A percentile compares a stretch with the other conserved stretches of the same genome.
Conservation (phyloP, 192 early-diverging fungal species). For the Rhizophagus clarus region DNA sequence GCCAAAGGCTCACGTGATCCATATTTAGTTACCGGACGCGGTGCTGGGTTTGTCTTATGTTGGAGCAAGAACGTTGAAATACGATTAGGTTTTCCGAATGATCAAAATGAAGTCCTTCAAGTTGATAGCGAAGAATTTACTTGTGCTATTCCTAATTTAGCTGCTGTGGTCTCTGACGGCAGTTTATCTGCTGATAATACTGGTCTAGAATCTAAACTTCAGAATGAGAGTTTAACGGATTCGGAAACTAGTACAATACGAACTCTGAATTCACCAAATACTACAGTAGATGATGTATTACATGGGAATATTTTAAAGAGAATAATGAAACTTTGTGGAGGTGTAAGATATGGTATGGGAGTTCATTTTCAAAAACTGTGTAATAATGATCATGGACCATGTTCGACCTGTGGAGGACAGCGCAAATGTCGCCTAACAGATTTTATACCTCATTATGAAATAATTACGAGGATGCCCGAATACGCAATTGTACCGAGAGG, state of each 20-base stretch:
- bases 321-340: conserved; percentile 42
- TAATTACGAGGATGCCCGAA: conserved; percentile 39
- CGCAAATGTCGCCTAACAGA: conserved; percentile 37
- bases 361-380: conserved; percentile 45
- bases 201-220: conserved; percentile 19
- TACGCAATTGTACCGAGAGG: conserved; percentile 32
- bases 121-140: conserved; percentile 43
- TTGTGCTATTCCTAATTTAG: conserved; percentile 48
- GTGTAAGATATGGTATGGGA: conserved; percentile 48
- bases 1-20: conserved; percentile 48
- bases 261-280: conserved; percentile 6
- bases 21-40: conserved; percentile 40
- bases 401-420: conserved; percentile 32
- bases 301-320: conserved; percentile 27
- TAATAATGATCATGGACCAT: neutral
- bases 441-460: conserved; percentile 47
- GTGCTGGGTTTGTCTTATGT: conserved; percentile 41
- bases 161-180: conserved; percentile 31
- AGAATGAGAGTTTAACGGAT: neutral
- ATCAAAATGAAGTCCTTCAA: conserved; percentile 46
- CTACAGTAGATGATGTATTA: neutral
- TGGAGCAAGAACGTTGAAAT: conserved; percentile 43
- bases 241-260: neutral
- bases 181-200: conserved; percentile 20
- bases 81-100: conserved; percentile 41